These are phyloP conservation scores for Alliaria petiolata DNA, from an alignment of 345 rosid genomes.

Conservation along the genomic window DNA sequence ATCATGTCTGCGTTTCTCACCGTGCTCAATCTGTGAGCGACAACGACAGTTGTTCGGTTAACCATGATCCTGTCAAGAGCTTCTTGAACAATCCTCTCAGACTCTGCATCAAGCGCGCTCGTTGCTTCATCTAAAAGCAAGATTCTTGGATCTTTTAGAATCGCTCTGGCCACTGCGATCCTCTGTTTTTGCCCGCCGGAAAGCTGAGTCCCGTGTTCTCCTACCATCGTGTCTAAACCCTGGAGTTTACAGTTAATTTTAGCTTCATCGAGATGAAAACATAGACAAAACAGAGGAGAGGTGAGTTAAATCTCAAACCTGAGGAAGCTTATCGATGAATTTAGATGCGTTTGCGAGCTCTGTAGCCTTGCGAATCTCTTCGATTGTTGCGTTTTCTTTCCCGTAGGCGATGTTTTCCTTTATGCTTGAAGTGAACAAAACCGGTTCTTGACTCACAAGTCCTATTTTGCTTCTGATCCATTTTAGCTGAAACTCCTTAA, in stretches of 20 bases:
- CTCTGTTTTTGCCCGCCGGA: conserved; percentile 88
- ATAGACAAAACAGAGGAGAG: conserved; percentile 5
- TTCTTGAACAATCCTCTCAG: conserved; percentile 58
- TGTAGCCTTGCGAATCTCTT: conserved; percentile 55
- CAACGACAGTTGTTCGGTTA: conserved; percentile 55
- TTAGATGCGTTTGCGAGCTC: conserved; percentile 62
- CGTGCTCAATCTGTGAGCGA: conserved; percentile 60
- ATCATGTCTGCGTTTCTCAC: conserved; percentile 54
- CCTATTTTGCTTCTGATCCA: conserved; percentile 70
- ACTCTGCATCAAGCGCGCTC: conserved; percentile 73
- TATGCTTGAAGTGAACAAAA: conserved; percentile 54
- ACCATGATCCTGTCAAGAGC: conserved; percentile 60
- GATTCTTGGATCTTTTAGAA: conserved; percentile 61
- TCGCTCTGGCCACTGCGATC: conserved; percentile 69
- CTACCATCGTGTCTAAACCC: conserved; percentile 74
- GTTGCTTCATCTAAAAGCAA: conserved; percentile 75
- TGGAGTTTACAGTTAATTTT: conserved; percentile 20
- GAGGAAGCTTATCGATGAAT: conserved; percentile 61
- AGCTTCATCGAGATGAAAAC: not conserved
- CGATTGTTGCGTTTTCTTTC: conserved; percentile 44
- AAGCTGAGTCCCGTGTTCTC: conserved; percentile 76
- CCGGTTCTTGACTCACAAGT: conserved; percentile 80
- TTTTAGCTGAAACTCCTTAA: conserved; percentile 53
- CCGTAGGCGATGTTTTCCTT: conserved; percentile 60
- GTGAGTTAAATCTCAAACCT: conserved; percentile 29